Percentiles rank a stretch among this genome's conserved stretches.
Conservation (phyloP, 2,329 filamentous ascomycete species). For the Colletotrichum ledebouriae region DNA sequence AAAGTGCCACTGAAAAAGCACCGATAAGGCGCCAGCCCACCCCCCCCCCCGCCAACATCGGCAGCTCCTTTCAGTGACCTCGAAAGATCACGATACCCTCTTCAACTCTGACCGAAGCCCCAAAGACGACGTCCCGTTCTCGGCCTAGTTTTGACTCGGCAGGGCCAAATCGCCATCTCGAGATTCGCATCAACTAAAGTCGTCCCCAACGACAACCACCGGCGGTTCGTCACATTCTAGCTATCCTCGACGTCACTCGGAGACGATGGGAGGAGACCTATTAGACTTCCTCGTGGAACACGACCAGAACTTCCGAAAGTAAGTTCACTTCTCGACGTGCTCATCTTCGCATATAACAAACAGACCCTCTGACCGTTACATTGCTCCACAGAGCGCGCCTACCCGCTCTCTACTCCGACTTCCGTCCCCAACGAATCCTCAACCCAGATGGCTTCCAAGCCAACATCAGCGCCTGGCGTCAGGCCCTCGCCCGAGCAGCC, state of each 20-base stretch:
- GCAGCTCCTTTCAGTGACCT: not conserved
- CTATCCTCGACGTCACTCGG: constrained; percentile 4
- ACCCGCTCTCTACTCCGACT: constrained; percentile 90
- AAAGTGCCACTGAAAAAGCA: not conserved
- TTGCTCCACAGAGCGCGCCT: constrained; percentile 75
- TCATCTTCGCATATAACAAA: no score
- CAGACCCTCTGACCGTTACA: no score
- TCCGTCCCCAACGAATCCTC: constrained; percentile 77
- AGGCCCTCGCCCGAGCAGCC: constrained; percentile 77
- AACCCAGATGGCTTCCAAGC: constrained; percentile 90
- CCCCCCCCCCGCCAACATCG: not conserved
- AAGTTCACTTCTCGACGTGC: constrained; percentile 35
- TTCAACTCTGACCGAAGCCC: not conserved
- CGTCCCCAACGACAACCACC: no score
- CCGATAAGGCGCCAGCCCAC: constrained; percentile 33
- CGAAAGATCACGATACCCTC: not conserved
- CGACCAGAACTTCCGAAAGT: constrained; percentile 74
- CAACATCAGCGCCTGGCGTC: constrained; percentile 84
- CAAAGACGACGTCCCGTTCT: not conserved
- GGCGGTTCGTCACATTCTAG: no score
- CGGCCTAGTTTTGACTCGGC: not conserved
- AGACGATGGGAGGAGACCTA: constrained; percentile 74
- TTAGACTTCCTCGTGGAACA: constrained; percentile 74
- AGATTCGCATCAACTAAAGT: no score
- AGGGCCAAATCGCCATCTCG: not conserved